Evolutionary conservation across 2,329 filamentous ascomycete species (phyloP), one percentile per base, ranked within the genome.

Genomic region (Tolypocladium inflatum): DNA sequence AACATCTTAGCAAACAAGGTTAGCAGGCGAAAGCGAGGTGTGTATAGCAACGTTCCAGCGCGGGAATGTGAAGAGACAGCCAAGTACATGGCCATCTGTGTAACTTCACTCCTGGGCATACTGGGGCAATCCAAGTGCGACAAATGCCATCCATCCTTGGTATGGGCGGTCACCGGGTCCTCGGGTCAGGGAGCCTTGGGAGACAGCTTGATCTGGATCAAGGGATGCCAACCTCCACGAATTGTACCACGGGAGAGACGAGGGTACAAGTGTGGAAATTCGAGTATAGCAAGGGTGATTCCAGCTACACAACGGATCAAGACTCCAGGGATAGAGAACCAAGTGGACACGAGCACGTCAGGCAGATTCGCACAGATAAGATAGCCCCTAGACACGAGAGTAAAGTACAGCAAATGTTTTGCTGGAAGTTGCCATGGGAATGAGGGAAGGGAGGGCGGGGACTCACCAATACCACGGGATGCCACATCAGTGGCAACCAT

Each of bases 381-480:
- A 88, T 78, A 88, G 86, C 86, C 87, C 87, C 87, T 87, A 88
- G 85, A 89, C 87, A 86, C 85, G 83, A 91, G 88, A 93, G 90
- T 90, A 90, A 87, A 92, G 89, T 85, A 91, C 85, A 83, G 80
- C 80, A 82, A 76, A 66, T 70, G 66, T 70, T 64, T 77, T 80
- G 78, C 83, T 81, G 80, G 79, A 80, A 78, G 77, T 80, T 80
- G 81, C 77, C 74, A 73, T 62, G 59, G 63, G 69, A 63, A 58
- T 63, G 33, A 70, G 70, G 74, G 65, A 62, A 55, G 60, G 26
- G 60, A 64, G 66, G 68, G 67, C 63, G 62, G 64, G 68, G 70
- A 93, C 91, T 96, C 95, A 97, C 94, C 94, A 80, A 99, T 97
- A 91, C 94, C 94, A 92, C 94, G 94, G 73, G 94, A 97, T 79